Evolutionary conservation across 23 red algal species (phyloP).

Genomic region (Gracilaria vermiculophylla): DNA sequence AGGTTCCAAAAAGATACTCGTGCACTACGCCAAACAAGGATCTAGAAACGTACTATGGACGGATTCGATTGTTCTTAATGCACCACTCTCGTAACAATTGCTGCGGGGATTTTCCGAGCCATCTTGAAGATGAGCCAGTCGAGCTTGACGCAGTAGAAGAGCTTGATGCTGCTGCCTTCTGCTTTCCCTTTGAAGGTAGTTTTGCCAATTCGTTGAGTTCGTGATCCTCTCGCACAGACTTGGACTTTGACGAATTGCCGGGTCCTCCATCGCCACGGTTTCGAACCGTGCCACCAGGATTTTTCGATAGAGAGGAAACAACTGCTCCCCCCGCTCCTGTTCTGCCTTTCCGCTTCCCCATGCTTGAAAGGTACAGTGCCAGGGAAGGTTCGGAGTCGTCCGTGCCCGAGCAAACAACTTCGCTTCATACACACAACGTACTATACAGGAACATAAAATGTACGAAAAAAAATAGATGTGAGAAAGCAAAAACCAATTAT

Average conservation of each 20-base stretch:
- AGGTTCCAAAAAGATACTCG: not conserved
- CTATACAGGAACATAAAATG: not conserved
- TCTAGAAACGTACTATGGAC: slow-evolving; percentile 64
- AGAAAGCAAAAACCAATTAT: no score
- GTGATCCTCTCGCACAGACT: slow-evolving; percentile 1
- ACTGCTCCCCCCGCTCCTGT: slow-evolving; percentile 89
- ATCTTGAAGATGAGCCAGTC: slow-evolving; percentile 12
- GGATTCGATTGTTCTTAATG: slow-evolving; percentile 65
- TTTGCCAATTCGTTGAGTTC: slow-evolving; percentile 18
- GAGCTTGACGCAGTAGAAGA: not conserved
- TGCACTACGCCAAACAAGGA: not conserved
- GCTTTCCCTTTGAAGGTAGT: slow-evolving; percentile 10
- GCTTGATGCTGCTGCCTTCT: not conserved
- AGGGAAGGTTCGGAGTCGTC: no score
- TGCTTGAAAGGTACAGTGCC: no score
- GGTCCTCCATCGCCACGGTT: slow-evolving; percentile 7
- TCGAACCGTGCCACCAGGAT: slow-evolving; percentile 57
- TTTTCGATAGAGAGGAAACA: slow-evolving; percentile 80
- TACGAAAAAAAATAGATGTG: no score
- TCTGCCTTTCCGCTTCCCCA: slow-evolving; percentile 73
- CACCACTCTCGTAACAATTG: slow-evolving; percentile 77
- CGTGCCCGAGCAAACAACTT: no score
- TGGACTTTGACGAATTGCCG: not conserved
- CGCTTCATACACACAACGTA: no score
- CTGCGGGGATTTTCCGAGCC: slow-evolving; percentile 66